Base-by-base conservation (phyloP, 177 flowering plant genomes). In the Vitis hybrid region DNA sequence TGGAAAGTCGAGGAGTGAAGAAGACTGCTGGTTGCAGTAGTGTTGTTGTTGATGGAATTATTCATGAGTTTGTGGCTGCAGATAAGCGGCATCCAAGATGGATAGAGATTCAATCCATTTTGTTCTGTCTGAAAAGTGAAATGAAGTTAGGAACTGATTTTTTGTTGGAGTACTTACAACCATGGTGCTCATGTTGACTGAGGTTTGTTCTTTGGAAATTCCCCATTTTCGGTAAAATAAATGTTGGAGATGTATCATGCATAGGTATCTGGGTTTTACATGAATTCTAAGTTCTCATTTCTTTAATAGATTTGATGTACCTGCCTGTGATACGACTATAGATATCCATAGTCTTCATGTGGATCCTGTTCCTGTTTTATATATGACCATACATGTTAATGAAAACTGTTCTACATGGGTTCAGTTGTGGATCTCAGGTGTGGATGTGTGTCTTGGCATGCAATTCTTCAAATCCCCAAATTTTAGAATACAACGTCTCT, bases 1-100 rank as follows among this genome's bases (percentile, higher is more conserved):
- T 86, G 91, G 84, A 71, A 69, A 68, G 45, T 51, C 73, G 75
- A 51, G 84, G 88, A 51, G 70, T 86, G 72, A 80, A 80, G 74
- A 86, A 86, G 75, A 73, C 64, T 33, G 73, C 62, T 56, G 90
- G 88, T 45, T 76, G 70, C 71, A 87, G 88, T 70, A 77, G 82
- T 65, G 56, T 85, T n/a, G 71, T 75, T 39, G 77, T 81, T 3
- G 75, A 74, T 77, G 86, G 85, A 58, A 29, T 51, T 14, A 10
- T 63, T 61, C 77, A 82, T 29, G 69, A 78, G 52, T 86, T 82
- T 70, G 50, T 79, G 16, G 82, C 85, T 68, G 78, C 79, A 50
- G 86, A 84, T 75, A 81, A 79, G 73, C 57, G 68, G 65, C 85
- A 84, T 63, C 68, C 78, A 1, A 73, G 74, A 64, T 75, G 79